phyloP scores from a whole-genome alignment of 202 grass and related monocot species.

The Schoenoplectus triqueter region DNA sequence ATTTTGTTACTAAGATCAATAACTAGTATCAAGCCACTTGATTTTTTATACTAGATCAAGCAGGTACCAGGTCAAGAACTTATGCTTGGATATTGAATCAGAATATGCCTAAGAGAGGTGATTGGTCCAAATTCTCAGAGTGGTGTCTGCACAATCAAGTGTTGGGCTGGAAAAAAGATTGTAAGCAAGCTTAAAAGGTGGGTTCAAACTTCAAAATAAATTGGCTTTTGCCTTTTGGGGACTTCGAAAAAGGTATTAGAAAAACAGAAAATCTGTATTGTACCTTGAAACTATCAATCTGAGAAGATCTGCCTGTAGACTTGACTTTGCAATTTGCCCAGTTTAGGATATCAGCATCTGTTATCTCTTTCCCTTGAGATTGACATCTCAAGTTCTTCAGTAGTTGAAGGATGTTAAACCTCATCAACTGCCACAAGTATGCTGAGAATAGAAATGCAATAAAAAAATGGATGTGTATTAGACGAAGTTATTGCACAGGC shows the following conservation, averaged over 20 bases:
- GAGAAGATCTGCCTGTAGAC: constrained; percentile 66
- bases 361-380: constrained; percentile 88
- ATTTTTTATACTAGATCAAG: constrained; percentile 16
- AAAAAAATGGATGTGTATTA: constrained; percentile 9
- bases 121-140: neutral
- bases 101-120: constrained; percentile 2
- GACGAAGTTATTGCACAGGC: neutral
- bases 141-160: neutral
- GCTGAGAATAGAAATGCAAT: constrained; percentile 55
- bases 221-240: neutral
- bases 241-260: neutral
- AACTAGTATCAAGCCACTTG: neutral
- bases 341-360: constrained; percentile 88
- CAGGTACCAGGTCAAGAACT: neutral
- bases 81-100: neutral
- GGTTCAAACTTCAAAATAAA: neutral
- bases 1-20: constrained; percentile 33
- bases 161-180: neutral
- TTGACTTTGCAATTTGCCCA: constrained; percentile 95
- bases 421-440: constrained; percentile 98
- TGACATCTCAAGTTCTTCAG: constrained; percentile 88
- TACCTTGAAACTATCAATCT: constrained; percentile 95
- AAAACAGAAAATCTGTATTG: constrained; percentile 19
- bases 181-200: neutral
- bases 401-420: constrained; percentile 96